Conservation (phyloP, 2,329 filamentous ascomycete genomes). For the Metarhizium rileyi region DNA sequence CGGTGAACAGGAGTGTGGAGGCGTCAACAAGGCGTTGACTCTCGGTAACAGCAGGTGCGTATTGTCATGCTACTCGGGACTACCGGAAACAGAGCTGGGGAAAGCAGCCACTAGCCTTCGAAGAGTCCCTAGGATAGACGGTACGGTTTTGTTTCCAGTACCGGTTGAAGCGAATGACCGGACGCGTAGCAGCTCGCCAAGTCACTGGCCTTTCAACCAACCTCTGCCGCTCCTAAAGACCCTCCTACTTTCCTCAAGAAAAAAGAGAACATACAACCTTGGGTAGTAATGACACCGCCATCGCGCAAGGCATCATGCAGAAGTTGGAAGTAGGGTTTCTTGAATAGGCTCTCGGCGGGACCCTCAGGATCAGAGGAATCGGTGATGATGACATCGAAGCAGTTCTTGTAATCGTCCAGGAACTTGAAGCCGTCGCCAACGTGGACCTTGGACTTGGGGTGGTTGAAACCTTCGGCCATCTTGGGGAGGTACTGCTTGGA, state of each 20-base stretch:
- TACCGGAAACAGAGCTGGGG: constrained; percentile 26
- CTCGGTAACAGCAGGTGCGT: not conserved
- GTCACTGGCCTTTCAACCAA: not conserved
- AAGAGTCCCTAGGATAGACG: constrained; percentile 22
- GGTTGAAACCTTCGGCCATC: constrained; percentile 88
- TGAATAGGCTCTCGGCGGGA: constrained; percentile 90
- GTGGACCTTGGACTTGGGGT: constrained; percentile 84
- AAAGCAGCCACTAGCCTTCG: constrained; percentile 30
- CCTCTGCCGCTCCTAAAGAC: constrained; percentile 24
- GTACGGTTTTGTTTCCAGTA: constrained; percentile 2
- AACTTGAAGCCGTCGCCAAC: constrained; percentile 99
- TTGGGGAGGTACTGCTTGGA: constrained; percentile 95
- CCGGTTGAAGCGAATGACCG: constrained; percentile 4
- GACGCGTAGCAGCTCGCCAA: not conserved
- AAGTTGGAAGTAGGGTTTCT: constrained; percentile 98
- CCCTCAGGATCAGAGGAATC: constrained; percentile 97
- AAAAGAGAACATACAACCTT: constrained; percentile 97
- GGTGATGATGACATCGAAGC: constrained; percentile 99
- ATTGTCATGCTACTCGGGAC: constrained; percentile 19
- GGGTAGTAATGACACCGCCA: constrained; percentile 96
- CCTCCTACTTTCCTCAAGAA: constrained; percentile 29
- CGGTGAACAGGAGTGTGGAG: not conserved
- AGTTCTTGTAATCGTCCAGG: constrained; percentile 89
- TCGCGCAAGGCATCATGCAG: constrained; percentile 82
- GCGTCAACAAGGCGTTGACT: not conserved